phyloP scores from a whole-genome alignment of 2,329 filamentous ascomycete species.

The Botrytis sinoallii region DNA sequence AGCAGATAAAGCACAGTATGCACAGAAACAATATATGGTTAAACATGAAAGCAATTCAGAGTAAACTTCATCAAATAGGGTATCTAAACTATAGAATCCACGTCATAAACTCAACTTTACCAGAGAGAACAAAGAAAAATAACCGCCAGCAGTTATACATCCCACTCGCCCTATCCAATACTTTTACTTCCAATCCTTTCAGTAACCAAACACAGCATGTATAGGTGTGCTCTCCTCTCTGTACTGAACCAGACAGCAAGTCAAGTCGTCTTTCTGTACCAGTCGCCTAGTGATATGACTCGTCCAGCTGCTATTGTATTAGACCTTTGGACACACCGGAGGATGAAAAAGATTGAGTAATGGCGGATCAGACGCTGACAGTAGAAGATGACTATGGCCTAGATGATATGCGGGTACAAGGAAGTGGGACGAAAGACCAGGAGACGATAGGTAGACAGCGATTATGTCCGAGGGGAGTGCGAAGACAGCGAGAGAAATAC shows the following conservation, averaged over 20 bases:
- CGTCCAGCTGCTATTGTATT: background rate
- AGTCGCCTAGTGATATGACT: background rate
- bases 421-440: background rate
- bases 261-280: background rate
- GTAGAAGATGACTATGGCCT: background rate
- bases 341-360: fast-evolving
- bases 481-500: no score
- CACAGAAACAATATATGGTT: background rate
- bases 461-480: fast-evolving
- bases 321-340: fast-evolving
- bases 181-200: background rate
- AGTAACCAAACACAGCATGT: background rate
- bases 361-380: background rate
- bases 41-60: background rate
- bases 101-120: background rate
- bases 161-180: background rate
- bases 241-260: background rate
- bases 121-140: background rate
- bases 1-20: background rate
- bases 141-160: background rate
- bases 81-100: background rate
- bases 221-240: background rate
- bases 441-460: background rate
- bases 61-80: background rate
- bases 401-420: fast-evolving